Conservation (phyloP, 2,329 filamentous ascomycete genomes). For the Fusarium hostae region DNA sequence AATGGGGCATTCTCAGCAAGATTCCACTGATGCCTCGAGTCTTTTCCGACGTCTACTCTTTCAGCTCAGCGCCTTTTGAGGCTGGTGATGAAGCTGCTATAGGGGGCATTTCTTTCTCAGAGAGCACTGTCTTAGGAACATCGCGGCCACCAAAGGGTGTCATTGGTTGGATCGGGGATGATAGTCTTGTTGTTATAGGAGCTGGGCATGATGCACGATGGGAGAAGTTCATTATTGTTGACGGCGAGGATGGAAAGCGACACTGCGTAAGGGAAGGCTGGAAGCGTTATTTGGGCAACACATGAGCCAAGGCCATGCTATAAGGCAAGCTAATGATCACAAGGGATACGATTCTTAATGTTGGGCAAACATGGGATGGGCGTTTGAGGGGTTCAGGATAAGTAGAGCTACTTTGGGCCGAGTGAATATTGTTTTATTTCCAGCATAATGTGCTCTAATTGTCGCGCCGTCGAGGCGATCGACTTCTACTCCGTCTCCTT, state of each 20-base stretch:
- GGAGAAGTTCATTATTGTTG: slow-evolving; percentile 85
- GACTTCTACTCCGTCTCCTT: slow-evolving; percentile 53
- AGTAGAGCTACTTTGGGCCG: slow-evolving; percentile 18
- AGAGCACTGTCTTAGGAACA: slow-evolving; percentile 60
- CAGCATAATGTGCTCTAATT: slow-evolving; percentile 41
- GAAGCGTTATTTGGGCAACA: slow-evolving; percentile 76
- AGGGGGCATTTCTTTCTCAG: slow-evolving; percentile 56
- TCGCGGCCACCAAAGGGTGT: slow-evolving; percentile 79
- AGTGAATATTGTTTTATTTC: slow-evolving; percentile 35
- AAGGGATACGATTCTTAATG: slow-evolving; percentile 19
- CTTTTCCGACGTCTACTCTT: slow-evolving; percentile 91
- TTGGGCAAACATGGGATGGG: slow-evolving; percentile 35
- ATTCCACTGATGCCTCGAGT: slow-evolving; percentile 86
- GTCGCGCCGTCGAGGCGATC: slow-evolving; percentile 53
- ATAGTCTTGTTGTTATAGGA: slow-evolving; percentile 79
- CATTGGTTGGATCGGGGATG: slow-evolving; percentile 84
- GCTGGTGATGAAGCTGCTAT: slow-evolving; percentile 77
- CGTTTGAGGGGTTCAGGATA: slow-evolving; percentile 37
- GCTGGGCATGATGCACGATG: slow-evolving; percentile 84
- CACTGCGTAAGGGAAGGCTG: slow-evolving; percentile 79
- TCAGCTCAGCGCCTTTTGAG: slow-evolving; percentile 82
- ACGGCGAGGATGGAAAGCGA: slow-evolving; percentile 74
- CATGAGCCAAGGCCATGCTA: slow-evolving; percentile 36
- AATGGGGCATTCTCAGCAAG: slow-evolving; percentile 87
- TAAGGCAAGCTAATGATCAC: slow-evolving; percentile 1